phyloP scores from a whole-genome alignment of 805 yeast species.

The Ogataea nitratoaversa region DNA sequence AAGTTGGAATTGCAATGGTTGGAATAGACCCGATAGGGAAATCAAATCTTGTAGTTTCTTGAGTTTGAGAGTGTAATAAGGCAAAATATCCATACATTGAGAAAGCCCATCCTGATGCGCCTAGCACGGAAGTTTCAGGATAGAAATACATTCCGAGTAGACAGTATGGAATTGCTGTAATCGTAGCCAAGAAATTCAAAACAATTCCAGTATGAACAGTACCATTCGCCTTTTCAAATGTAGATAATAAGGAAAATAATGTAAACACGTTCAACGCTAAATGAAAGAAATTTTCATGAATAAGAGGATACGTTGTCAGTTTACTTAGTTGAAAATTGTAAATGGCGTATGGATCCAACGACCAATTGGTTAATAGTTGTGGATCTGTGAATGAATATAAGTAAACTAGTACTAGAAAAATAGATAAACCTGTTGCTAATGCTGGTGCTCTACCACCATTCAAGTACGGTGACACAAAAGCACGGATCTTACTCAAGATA shows the following conservation, averaged over 20 bases:
- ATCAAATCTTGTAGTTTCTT: constrained; percentile 13
- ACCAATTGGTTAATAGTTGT: constrained; percentile 34
- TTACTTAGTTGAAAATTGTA: constrained; percentile 43
- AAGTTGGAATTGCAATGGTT: constrained; percentile 51
- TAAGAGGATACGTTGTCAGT: constrained; percentile 69
- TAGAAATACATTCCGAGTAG: constrained; percentile 45
- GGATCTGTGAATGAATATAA: constrained; percentile 29
- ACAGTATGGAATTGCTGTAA: constrained; percentile 63
- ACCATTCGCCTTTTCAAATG: constrained; percentile 71
- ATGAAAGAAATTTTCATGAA: constrained; percentile 61
- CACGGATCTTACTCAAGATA: background rate
- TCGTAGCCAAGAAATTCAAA: constrained; percentile 64
- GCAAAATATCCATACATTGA: constrained; percentile 61
- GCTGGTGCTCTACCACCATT: constrained; percentile 33
- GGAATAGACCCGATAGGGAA: constrained; percentile 23
- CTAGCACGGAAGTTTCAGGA: constrained; percentile 53
- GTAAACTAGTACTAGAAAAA: constrained; percentile 48
- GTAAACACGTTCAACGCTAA: constrained; percentile 55
- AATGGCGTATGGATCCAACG: constrained; percentile 54
- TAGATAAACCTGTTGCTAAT: constrained; percentile 54
- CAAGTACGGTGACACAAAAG: background rate
- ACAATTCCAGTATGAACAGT: constrained; percentile 83
- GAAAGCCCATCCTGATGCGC: constrained; percentile 73
- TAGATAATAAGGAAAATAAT: constrained; percentile 54
- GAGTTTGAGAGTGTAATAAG: constrained; percentile 28